Evolutionary conservation across 768 basidiomycete species (phyloP).

Genomic region (Mycena alexandri): DNA sequence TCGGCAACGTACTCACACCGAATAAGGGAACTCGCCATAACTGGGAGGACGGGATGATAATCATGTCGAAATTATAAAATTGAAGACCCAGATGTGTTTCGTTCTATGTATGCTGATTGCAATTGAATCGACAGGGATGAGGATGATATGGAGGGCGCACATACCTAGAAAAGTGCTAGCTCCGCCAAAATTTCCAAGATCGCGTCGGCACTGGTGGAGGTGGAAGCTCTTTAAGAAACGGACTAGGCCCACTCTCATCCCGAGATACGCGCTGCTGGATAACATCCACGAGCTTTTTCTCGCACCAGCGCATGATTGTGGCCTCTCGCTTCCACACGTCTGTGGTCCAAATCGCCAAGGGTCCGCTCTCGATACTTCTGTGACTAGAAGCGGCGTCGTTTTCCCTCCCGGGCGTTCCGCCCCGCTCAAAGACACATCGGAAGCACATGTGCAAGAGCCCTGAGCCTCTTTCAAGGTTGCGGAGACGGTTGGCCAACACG

Average conservation of each 20-base stretch:
- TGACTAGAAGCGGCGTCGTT: conserved; percentile 34
- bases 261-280: conserved; percentile 58
- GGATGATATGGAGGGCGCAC: background rate
- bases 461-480: conserved; percentile 36
- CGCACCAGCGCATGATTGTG: conserved; percentile 71
- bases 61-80: background rate
- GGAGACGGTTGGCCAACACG: conserved; percentile 85
- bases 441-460: conserved; percentile 39
- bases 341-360: conserved; percentile 78
- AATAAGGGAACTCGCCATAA: background rate
- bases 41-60: background rate
- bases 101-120: background rate
- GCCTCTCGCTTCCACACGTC: conserved; percentile 78
- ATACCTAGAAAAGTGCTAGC: conserved; percentile 20
- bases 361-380: conserved; percentile 50
- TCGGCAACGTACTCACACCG: background rate
- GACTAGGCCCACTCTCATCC: conserved; percentile 40
- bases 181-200: conserved; percentile 35
- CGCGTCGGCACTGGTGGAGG: conserved; percentile 19
- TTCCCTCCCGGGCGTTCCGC: conserved; percentile 44
- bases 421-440: conserved; percentile 44
- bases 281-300: conserved; percentile 61
- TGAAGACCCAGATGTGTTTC: too few species aligned
- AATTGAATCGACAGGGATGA: conserved; percentile 10
- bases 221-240: conserved; percentile 49